A percentile compares a stretch with the other conserved stretches of the same genome.
Conservation (phyloP, 768 basidiomycete genomes). For the Lactarius trivialis region DNA sequence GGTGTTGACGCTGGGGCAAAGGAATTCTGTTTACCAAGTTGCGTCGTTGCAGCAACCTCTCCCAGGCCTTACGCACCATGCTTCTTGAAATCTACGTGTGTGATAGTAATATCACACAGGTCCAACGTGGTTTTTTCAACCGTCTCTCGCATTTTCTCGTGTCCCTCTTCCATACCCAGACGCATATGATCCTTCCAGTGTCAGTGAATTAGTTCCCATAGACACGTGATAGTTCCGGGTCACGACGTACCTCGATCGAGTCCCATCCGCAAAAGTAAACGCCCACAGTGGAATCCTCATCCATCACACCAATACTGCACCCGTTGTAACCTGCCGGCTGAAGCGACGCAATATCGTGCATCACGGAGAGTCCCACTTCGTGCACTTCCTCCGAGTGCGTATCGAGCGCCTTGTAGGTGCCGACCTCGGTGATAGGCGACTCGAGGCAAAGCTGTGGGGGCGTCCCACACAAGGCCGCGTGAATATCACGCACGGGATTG, state of each 20-base stretch:
- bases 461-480: neutral
- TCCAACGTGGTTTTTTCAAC: neutral
- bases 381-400: neutral
- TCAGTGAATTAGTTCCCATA: neutral
- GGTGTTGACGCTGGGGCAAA: neutral
- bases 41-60: neutral
- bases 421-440: neutral
- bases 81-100: neutral
- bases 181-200: neutral
- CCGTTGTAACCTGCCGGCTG: conserved; percentile 1
- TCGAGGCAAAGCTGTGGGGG: neutral
- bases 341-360: neutral
- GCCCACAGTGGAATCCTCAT: conserved; percentile 1
- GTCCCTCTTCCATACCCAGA: no score
- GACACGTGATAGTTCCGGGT: neutral
- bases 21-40: neutral
- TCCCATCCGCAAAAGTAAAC: conserved; percentile 1
- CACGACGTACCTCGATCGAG: conserved; percentile 2
- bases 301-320: neutral
- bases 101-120: neutral
- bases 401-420: neutral
- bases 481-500: neutral
- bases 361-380: neutral
- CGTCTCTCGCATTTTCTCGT: neutral
- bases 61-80: neutral